Base-by-base conservation (phyloP, 2,329 filamentous ascomycete genomes). In the Fusarium phyllophilum region DNA sequence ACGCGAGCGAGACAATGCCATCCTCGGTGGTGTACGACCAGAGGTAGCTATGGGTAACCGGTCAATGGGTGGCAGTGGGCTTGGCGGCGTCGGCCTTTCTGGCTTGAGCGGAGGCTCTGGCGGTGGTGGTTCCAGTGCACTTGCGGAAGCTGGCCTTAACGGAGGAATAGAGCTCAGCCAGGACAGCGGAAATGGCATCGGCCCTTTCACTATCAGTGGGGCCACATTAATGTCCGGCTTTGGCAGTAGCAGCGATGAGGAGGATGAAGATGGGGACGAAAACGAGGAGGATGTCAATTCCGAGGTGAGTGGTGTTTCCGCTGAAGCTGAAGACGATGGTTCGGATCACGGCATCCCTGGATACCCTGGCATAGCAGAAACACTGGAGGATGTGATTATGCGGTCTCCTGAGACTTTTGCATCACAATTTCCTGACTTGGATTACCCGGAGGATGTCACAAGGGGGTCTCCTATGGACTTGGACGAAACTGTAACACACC, bases 1-100 rank as follows among this genome's bases (percentile, higher is more conserved):
- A 1, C 88, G 96, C 62, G 96, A 99, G 83, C 91, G 96, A 72
- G 96, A 99, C 80, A 99, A 99, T 80, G 96, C 96, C n/a, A 97
- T 98, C 60, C 91, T 99, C 10, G 96, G 96, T 52, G 96, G 96
- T 11, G 95, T 98, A 17, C 90, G 96, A 69, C 96, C 96, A 2
- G 96, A 98, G 76, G 93, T 97, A 81, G 93, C 93, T 29, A 89
- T 97, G 77, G 94, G 92, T 46, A 93, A 95, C 78, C 90, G 95
- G 63, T 90, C 92, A 58, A 83, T 88, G 76, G 85, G 85, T 6
- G 84, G 84, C 59, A 84, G 75, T 39, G 82, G 86, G 29, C 80
- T 89, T 8, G 85, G 84, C 10, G 85, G 85, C 8, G 85, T 86
- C 54, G 87, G 87, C 13, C 79, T 89, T 13, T 85, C 84, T 8